A percentile compares a stretch with the other conserved stretches of the same genome.
Evolutionary conservation across 2,329 filamentous ascomycete genomes (phyloP).

Genomic region (Ampelomyces quisqualis): DNA sequence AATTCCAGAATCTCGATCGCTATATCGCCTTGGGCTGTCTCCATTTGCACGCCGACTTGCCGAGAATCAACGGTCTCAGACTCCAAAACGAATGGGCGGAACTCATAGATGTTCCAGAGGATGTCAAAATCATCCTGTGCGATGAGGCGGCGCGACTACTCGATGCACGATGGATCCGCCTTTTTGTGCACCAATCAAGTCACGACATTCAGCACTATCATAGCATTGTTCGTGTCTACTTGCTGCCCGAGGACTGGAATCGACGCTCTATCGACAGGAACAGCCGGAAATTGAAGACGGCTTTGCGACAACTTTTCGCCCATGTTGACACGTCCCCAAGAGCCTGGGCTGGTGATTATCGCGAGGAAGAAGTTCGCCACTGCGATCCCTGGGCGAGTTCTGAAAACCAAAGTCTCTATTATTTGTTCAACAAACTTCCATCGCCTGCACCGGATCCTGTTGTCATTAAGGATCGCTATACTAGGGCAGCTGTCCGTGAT

Average conservation of each 20-base stretch:
- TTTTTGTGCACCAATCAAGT: slow-evolving; percentile 22
- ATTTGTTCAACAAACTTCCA: slow-evolving; percentile 71
- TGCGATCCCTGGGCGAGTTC: slow-evolving; percentile 47
- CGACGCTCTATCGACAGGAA: slow-evolving; percentile 55
- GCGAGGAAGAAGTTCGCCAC: slow-evolving; percentile 13
- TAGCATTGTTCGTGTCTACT: slow-evolving; percentile 55
- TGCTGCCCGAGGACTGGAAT: slow-evolving; percentile 66
- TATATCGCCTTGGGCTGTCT: slow-evolving; percentile 43
- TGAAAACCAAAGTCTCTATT: slow-evolving; percentile 60
- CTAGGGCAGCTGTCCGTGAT: slow-evolving; percentile 56
- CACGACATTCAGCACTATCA: background rate
- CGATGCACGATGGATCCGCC: slow-evolving; percentile 40
- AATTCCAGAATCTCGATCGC: slow-evolving; percentile 22
- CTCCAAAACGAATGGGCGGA: slow-evolving; percentile 26
- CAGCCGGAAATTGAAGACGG: slow-evolving; percentile 48
- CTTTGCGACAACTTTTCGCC: slow-evolving; percentile 53
- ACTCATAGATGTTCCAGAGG: slow-evolving; percentile 23
- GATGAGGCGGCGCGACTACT: slow-evolving; percentile 29
- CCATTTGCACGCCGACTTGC: slow-evolving; percentile 16
- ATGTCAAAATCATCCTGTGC: slow-evolving; percentile 26
- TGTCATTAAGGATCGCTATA: slow-evolving; percentile 53
- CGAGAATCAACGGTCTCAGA: background rate
- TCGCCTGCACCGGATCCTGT: slow-evolving; percentile 63
- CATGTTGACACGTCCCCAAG: slow-evolving; percentile 57
- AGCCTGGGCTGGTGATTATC: slow-evolving; percentile 57